Conservation (phyloP, 192 early-diverging fungal species). For the Endogone sp. region DNA sequence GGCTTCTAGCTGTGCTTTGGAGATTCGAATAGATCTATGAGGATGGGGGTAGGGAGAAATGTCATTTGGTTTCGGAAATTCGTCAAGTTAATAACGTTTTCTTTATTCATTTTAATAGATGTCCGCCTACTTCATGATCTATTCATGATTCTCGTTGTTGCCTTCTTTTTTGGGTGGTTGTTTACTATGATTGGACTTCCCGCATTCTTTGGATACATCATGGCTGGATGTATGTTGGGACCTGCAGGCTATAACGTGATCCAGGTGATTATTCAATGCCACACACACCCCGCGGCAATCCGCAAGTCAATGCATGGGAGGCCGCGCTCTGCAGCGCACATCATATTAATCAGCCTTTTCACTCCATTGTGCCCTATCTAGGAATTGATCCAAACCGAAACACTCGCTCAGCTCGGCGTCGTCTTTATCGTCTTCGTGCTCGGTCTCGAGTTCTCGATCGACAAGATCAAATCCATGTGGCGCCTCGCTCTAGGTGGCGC, state of each 20-base stretch:
- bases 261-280: slow-evolving; percentile 20
- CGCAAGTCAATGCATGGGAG: too few relatives aligned
- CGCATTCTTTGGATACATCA: slow-evolving; percentile 56
- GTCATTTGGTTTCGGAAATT: neutral
- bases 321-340: too few relatives aligned
- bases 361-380: neutral
- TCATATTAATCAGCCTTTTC: too few relatives aligned
- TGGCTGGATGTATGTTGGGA: slow-evolving; percentile 46
- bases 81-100: neutral
- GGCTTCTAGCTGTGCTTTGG: too few relatives aligned
- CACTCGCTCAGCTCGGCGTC: slow-evolving; percentile 49
- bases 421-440: slow-evolving; percentile 56
- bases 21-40: too few relatives aligned
- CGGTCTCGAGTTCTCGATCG: slow-evolving; percentile 53
- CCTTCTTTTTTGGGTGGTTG: slow-evolving; percentile 35
- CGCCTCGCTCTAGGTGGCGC: slow-evolving; percentile 41
- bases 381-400: slow-evolving; percentile 49
- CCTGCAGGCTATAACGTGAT: slow-evolving; percentile 44
- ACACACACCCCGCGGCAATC: too few relatives aligned
- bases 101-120: slow-evolving; percentile 16
- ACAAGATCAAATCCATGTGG: slow-evolving; percentile 49
- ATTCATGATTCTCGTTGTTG: slow-evolving; percentile 35
- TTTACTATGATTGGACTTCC: slow-evolving; percentile 32
- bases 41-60: neutral
- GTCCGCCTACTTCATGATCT: slow-evolving; percentile 36